Percentiles rank a stretch among this genome's conserved stretches.
Conservation (phyloP, 1,139 yeast genomes). For the Kodamaea fungicola region DNA sequence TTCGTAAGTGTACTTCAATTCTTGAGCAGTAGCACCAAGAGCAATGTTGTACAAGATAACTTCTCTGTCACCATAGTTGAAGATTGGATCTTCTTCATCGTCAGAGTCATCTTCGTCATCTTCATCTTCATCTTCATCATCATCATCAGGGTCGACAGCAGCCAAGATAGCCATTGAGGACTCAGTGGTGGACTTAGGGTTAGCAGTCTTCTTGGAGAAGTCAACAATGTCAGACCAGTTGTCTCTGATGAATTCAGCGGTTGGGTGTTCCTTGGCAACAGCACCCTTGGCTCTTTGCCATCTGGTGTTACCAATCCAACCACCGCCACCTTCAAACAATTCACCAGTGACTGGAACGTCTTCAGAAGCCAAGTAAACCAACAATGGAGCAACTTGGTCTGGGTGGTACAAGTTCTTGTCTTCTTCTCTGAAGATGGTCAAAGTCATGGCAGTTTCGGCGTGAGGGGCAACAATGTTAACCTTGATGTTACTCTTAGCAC, state of each 20-base stretch:
- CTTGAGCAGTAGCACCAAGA: conserved; percentile 78
- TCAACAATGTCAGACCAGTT: conserved; percentile 65
- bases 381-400: conserved; percentile 85
- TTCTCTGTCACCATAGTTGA: conserved; percentile 61
- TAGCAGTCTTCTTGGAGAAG: conserved; percentile 57
- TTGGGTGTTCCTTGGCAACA: conserved; percentile 49
- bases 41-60: conserved; percentile 85
- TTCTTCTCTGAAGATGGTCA: conserved; percentile 71
- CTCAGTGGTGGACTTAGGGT: conserved; percentile 68
- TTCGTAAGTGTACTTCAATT: conserved; percentile 80
- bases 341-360: conserved; percentile 69
- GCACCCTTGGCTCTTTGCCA: conserved; percentile 94
- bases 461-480: conserved; percentile 92
- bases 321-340: conserved; percentile 64
- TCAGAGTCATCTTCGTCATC: conserved; percentile 52
- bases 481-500: conserved; percentile 70
- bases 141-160: conserved; percentile 56
- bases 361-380: conserved; percentile 73
- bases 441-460: conserved; percentile 97
- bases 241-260: conserved; percentile 70
- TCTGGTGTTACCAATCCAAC: conserved; percentile 93
- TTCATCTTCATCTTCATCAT: conserved; percentile 45
- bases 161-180: conserved; percentile 74
- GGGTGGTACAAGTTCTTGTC: conserved; percentile 86
- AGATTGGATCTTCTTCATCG: conserved; percentile 46